These are phyloP conservation scores for Auxenochlorella pyrenoidosa DNA, from an alignment of 139 green algal species.

Conservation along the genomic window DNA sequence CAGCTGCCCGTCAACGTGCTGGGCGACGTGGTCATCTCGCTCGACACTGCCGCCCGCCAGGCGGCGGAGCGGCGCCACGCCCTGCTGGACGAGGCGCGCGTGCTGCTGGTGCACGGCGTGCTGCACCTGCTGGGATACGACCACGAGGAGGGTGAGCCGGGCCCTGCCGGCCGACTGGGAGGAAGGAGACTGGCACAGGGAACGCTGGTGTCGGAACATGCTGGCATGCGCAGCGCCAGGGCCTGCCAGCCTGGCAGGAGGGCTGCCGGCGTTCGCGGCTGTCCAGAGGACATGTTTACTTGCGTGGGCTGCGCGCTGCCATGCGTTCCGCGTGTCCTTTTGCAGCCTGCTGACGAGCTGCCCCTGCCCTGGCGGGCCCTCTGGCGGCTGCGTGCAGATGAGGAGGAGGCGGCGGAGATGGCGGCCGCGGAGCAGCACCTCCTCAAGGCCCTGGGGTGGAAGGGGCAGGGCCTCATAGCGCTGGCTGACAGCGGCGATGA, in stretches of 20 bases:
- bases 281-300: no score
- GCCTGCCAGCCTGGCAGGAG: no score
- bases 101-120: conserved; percentile 95
- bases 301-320: no score
- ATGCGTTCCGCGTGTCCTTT: not conserved
- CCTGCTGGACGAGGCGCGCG: conserved; percentile 79
- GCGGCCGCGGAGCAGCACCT: conserved; percentile 71
- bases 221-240: not conserved
- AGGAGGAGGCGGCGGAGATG: conserved; percentile 72
- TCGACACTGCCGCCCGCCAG: conserved; percentile 92
- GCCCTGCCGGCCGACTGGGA: no score
- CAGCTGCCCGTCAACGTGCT: conserved; percentile 80
- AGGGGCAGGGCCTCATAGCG: conserved; percentile 77
- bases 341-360: not conserved
- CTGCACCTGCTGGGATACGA: conserved; percentile 94
- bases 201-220: no score
- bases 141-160: conserved; percentile 75
- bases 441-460: conserved; percentile 78
- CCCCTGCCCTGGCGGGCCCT: not conserved
- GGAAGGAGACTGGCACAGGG: no score
- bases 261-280: no score
- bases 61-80: conserved; percentile 79
- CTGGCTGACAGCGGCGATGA: conserved; percentile 6
- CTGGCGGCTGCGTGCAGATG: not conserved
- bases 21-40: conserved; percentile 93